Evolutionary conservation across 768 basidiomycete genomes (phyloP).

Genomic region (Dentipellis sp.): DNA sequence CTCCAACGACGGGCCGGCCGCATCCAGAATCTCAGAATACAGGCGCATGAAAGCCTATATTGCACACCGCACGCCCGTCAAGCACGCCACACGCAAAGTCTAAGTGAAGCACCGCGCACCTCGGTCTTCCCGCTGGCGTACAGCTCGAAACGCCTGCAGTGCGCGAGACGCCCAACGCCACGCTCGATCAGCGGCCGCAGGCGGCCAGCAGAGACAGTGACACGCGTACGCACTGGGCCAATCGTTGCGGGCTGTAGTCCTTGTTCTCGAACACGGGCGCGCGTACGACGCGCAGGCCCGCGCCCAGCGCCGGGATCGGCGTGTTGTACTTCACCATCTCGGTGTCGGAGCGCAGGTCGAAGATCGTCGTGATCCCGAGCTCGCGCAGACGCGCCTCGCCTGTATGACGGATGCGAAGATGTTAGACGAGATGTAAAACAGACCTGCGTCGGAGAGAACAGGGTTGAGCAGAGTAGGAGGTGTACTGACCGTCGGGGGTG

Average conservation of each 20-base stretch:
- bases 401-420: conserved; percentile 16
- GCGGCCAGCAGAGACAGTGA: not conserved
- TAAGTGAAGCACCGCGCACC: conserved; percentile 26
- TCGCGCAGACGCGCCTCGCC: conserved; percentile 48
- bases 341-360: conserved; percentile 72
- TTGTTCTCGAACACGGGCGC: conserved; percentile 57
- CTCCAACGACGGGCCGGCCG: conserved; percentile 62
- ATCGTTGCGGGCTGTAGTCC: conserved; percentile 78
- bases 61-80: too few relatives aligned
- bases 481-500: conserved; percentile 51
- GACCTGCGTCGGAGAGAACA: not conserved
- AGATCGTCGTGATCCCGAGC: conserved; percentile 59
- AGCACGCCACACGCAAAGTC: not conserved
- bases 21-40: conserved; percentile 74
- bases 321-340: conserved; percentile 69
- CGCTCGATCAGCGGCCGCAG: too few relatives aligned
- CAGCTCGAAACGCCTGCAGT: conserved; percentile 51
- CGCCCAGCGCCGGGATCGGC: conserved; percentile 47
- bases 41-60: conserved; percentile 69
- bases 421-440: not conserved
- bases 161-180: not conserved
- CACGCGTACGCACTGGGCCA: conserved; percentile 65
- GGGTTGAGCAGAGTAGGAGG: not conserved
- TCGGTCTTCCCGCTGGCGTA: conserved; percentile 79
- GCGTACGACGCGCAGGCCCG: conserved; percentile 51